Base-by-base conservation (phyloP, 768 basidiomycete species). In the Rhodotorula sphaerocarpa region DNA sequence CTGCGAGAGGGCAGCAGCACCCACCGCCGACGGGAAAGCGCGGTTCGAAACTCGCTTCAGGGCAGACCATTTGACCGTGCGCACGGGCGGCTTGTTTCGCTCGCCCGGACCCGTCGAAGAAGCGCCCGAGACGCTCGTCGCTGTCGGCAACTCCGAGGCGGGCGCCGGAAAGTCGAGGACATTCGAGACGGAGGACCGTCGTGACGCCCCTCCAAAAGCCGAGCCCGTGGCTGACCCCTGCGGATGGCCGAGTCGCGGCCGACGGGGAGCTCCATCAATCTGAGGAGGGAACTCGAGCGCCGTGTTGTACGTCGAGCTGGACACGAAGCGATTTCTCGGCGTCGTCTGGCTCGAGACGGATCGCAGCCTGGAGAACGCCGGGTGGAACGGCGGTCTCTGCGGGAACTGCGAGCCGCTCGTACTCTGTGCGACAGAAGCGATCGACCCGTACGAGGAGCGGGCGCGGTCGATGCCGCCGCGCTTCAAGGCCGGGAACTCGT, bases 41-140 rank as follows among this genome's bases (percentile, higher is more conserved):
- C 83, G 80, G 31, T 82, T 77, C 1, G 79, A 80, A 15, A 87
- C 80, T 39, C 77, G 77, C 27, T 81, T 82, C 52, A 92, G 76
- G 36, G 79, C 79, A 2, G 86, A 82, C 88, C 89, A 92, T 60
- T 80, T 80, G 75, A 91, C 87, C 20, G 85, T 83, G 36, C 86
- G 82, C 15, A 80, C 75, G 48, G 48, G 18, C 27, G 76, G 74
- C 33, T 20, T 30, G 9, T 14, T 54, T 7, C 30, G 30, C 16
- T 2, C 31, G 48, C 21, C 31, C 1, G 12, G 27, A 30, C 7
- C 48, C 6, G 28, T 27, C 14, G 57, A 31, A 0, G 62, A 52
- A 7, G 58, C 55, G 16, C 21, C 52, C 7, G 62, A 64, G 20
- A 25, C 25, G 48, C 30, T 20, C 3, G 53, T 53, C 5, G 41